Evolutionary conservation across 2,329 filamentous ascomycete genomes (phyloP), one percentile per base, ranked within the genome.

Genomic region (Clathrospora elynae): DNA sequence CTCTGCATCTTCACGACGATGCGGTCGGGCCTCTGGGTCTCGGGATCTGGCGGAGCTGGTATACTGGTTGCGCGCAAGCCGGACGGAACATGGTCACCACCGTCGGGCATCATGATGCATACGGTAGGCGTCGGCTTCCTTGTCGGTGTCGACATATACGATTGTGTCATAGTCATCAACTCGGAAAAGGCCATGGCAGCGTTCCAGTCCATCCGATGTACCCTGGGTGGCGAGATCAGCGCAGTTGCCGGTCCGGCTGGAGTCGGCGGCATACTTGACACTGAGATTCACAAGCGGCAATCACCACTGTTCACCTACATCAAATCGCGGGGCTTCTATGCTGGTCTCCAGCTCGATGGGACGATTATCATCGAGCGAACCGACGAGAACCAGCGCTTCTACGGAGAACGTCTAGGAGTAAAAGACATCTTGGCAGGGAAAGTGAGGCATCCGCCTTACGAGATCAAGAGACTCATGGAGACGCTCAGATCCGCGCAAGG

Each of bases 1-100:
- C 80, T 97, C 44, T 91, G 90, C 40, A 88, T 97, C 56, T 96
- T 96, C 74, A 96, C 91, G 1, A 95, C 90, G 19, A 95, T 96
- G 90, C 85, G 92, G 11, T 92, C 89, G 10, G 92, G 92, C 9
- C 75, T 96, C 20, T 96, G 91, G 88, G 79, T 95, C 57, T 92
- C 88, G 31, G 92, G 92, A 31, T 91, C 90, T 11, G 91, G 91
- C 18, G 92, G 92, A 25, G 92, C 89, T 43, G 92, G 92, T 35
- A 81, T 97, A 25, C 78, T 97, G 25, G 83, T 96, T 46, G 91
- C 86, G 12, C 83, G 89, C 55, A 87, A 88, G 61, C 85, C 87
- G 16, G 90, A 95, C 55, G 90, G 91, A 5, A 85, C 85, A 53
- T 96, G 91, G 91, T 93, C 89, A 52, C 88, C 90, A 6, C 92